Conservation (phyloP, 352 stramenopile species). For the Blastocystis sp. region DNA sequence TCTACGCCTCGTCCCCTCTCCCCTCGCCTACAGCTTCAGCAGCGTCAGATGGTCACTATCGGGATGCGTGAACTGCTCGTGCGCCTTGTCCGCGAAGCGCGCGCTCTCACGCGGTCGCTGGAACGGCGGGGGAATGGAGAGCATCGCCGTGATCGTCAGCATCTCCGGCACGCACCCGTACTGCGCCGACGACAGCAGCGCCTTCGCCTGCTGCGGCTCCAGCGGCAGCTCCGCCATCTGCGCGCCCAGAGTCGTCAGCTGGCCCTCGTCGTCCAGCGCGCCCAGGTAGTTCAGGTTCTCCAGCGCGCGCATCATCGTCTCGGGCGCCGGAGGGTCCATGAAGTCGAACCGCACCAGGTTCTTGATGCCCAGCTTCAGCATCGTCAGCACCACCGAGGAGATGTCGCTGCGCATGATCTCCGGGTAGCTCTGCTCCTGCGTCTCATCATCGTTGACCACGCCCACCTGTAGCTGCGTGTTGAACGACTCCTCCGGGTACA, state of each 20-base stretch:
- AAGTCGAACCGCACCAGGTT: constrained; percentile 98
- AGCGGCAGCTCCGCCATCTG: constrained; percentile 90
- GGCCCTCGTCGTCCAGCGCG: constrained; percentile 89
- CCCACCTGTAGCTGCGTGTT: constrained; percentile 80
- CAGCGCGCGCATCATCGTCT: constrained; percentile 93
- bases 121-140: constrained; percentile 85
- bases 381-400: constrained; percentile 85
- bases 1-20: not conserved
- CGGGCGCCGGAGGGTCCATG: constrained; percentile 91
- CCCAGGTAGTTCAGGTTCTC: constrained; percentile 95
- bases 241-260: constrained; percentile 78
- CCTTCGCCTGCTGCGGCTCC: constrained; percentile 89
- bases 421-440: constrained; percentile 85
- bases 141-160: constrained; percentile 86
- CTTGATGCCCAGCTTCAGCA: constrained; percentile 94
- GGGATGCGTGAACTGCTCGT: constrained; percentile 66
- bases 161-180: constrained; percentile 77
- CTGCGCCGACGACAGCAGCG: constrained; percentile 83
- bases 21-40: constrained; percentile 79
- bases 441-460: not conserved
- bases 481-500: constrained; percentile 96
- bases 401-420: constrained; percentile 93
- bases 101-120: constrained; percentile 86
- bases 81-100: constrained; percentile 88
- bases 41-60: constrained; percentile 87